Base-by-base conservation (phyloP, 1,284 basidiomycete species). In the Laetiporus sulphureus region DNA sequence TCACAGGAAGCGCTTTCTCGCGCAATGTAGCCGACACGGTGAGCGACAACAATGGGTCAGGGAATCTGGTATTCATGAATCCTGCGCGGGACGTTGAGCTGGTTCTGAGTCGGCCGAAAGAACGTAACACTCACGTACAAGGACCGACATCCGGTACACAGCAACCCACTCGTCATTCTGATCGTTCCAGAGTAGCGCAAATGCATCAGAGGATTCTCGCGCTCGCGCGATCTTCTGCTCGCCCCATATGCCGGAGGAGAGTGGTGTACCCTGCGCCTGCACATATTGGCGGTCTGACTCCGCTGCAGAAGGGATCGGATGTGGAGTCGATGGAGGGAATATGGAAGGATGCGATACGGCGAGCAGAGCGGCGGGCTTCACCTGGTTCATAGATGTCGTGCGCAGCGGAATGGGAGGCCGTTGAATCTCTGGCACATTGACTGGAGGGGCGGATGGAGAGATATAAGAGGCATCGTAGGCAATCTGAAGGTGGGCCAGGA, bases 391-490 rank as follows among this genome's bases (percentile, higher is more conserved):
- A 12, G 58, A 60, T 31, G 48, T 50, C 13, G 52, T 54, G 19
- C 59, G 55, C 8, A 55, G 54, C 1, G 58, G 56, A 11, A 58
- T 51, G 13, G 52, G 49, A 8, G 55, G 49, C 10, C 54, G 51
- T 0, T 23, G 41, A 12, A 45, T 35, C 13, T 46, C 46, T 21
- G 38, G 39, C 32, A 48, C 16, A 27, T 48, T 18, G 8, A 36
- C 20, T 1, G 48, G 38, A 15, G 45, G 33, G 64, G 68, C 21
- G 64, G 63, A 43, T 69, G 70, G 50, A 2, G 88, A 80, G 27
- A 92, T 86, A 58, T 91, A 92, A 1, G 79, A 79, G 0, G 87
- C 84, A 34, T 91, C 87, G 32, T 90, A 72, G 1, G 88, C 79
- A 18, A 91, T 67, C 63, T 92, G 83, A 3, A 86, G 61, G 55